These are phyloP conservation scores for Talaromyces sp. DNA, from an alignment of 2,329 filamentous ascomycete genomes.

Conservation along the genomic window DNA sequence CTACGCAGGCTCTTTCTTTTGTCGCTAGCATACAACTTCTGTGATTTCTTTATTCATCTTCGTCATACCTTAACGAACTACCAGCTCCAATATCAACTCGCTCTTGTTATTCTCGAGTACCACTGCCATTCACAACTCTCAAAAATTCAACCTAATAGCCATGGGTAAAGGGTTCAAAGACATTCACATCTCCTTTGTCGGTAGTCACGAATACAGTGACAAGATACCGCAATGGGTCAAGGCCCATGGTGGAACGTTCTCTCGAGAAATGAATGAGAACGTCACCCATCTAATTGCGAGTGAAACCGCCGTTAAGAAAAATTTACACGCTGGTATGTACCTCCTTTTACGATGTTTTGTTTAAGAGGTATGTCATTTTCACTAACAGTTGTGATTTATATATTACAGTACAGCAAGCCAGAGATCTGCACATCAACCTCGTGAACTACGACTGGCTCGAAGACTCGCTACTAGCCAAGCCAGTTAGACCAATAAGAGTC, in stretches of 20 bases:
- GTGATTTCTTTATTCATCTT: no score
- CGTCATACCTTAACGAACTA: no score
- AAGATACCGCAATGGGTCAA: conserved; percentile 65
- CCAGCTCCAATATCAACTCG: no score
- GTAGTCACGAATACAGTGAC: conserved; percentile 52
- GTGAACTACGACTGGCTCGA: conserved; percentile 46
- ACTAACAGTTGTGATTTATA: not conserved
- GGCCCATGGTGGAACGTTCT: conserved; percentile 57
- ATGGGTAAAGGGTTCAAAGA: conserved; percentile 48
- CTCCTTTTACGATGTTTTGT: not conserved
- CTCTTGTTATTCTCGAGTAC: no score
- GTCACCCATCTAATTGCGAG: conserved; percentile 73
- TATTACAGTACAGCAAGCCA: conserved; percentile 37
- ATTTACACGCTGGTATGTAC: conserved; percentile 36
- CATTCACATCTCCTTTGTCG: conserved; percentile 54
- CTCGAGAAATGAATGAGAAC: conserved; percentile 44
- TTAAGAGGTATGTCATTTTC: not conserved
- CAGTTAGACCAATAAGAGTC: conserved; percentile 29
- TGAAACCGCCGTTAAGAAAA: conserved; percentile 55
- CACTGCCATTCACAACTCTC: not conserved
- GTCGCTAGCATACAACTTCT: not conserved
- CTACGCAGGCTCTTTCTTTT: not conserved
- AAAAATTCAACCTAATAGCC: not conserved
- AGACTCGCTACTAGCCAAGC: conserved; percentile 36
- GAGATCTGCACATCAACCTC: conserved; percentile 36